Percentiles rank a stretch among this genome's conserved stretches.
phyloP scores from a whole-genome alignment of 1,284 basidiomycete genomes.

The Rhodotorula sp. region DNA sequence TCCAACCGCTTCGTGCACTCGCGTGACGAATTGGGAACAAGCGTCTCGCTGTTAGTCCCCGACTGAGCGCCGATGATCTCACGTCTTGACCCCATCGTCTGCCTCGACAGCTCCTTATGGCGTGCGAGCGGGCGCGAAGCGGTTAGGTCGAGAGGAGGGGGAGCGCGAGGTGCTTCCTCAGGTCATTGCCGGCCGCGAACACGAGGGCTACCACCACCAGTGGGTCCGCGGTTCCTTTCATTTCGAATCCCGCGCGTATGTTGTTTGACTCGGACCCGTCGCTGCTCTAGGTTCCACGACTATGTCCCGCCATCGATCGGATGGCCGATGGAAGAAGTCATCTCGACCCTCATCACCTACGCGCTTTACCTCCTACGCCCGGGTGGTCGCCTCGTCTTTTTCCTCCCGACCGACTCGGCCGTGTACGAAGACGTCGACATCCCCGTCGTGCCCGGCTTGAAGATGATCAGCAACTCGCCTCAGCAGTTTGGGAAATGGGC shows the following conservation, averaged over 20 bases:
- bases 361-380: constrained; percentile 82
- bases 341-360: constrained; percentile 71
- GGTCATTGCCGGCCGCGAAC: constrained; percentile 26
- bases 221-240: not conserved
- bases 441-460: constrained; percentile 74
- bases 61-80: not conserved
- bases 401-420: constrained; percentile 81
- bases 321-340: constrained; percentile 47
- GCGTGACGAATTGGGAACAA: too few species aligned
- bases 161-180: constrained; percentile 44
- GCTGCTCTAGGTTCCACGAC: constrained; percentile 44
- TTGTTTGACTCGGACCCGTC: not conserved
- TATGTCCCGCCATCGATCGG: constrained; percentile 49
- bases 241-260: not conserved
- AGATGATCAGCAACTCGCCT: constrained; percentile 78
- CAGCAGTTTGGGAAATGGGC: constrained; percentile 98
- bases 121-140: constrained; percentile 92
- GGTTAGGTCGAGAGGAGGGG: constrained; percentile 66
- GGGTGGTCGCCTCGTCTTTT: constrained; percentile 69
- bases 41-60: not conserved
- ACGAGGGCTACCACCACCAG: constrained; percentile 32
- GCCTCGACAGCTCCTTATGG: constrained; percentile 62
- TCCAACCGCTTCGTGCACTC: too few species aligned
- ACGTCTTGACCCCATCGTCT: not conserved
- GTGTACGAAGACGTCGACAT: constrained; percentile 85